Base-by-base conservation (phyloP, 768 basidiomycete genomes). In the Termitomyces sp. region DNA sequence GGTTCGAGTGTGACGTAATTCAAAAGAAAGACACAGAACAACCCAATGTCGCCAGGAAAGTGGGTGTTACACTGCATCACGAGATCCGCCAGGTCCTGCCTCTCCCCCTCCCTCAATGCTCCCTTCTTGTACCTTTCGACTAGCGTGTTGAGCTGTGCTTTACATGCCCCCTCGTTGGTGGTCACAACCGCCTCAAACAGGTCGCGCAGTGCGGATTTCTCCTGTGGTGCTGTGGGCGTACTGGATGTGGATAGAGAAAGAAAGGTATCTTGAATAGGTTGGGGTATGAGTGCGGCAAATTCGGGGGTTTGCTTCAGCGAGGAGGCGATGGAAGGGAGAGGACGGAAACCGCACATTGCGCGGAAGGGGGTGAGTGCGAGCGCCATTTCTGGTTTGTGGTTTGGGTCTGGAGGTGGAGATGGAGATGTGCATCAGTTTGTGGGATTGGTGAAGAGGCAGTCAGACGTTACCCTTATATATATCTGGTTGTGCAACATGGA, bases 301-400 rank as follows among this genome's bases (percentile, higher is more conserved):
- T 99, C 96, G 45, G 91, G 88, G 1, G 91, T 87, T 45, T 71
- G 68, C 36, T 71, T 65, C 60, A 99, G 80, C 73, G 84, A 81
- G 18, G 75, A 69, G 18, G 86, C 85, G 68, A 99, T 91, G 49
- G 81, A 73, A 1, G 77, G 66, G 1, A 94, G 82, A 5, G 96
- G 96, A 18, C 88, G 82, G 76, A 98, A 99, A 44, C 96, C 96
- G 68, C 95, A 96, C 66, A 98, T 77, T 1, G 91, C 97, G 39
- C 77, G 77, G 77, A 98, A 98, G 15, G 87, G 84, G 0, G 95
- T 95, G 59, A 99, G 73, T 0, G 97, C 97, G 37, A 99, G 80
- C n/a, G 95, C 94, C 92, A 99, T 96, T 70, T 99, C 97, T 2
- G 97, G 97, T 72, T 99, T 99, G 66, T 99, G 97, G 68, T 98